These are phyloP conservation scores for Dendrocalamus sinicus DNA, from an alignment of 176 grass and related monocot species.

Conservation along the genomic window DNA sequence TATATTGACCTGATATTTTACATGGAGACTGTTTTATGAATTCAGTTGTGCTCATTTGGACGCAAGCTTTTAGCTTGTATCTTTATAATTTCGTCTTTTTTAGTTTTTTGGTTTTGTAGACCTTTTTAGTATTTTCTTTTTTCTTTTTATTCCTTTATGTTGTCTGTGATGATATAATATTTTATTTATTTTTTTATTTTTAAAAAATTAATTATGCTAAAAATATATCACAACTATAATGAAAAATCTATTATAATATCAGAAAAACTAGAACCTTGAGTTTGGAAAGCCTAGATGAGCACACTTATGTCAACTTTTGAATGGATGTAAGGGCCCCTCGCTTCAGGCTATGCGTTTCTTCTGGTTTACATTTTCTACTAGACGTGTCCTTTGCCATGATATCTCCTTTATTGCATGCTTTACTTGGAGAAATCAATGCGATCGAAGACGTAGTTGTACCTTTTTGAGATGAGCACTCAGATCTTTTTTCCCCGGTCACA, in stretches of 20 bases:
- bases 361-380: neutral
- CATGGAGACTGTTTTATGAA: neutral
- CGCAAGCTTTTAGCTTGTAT: no score
- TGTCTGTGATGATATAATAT: no score
- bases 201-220: no score
- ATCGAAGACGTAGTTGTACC: neutral
- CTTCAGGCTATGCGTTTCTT: neutral
- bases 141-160: no score
- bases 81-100: no score
- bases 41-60: neutral
- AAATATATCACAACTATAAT: no score
- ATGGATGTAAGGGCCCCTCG: neutral
- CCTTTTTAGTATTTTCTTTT: no score
- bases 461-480: neutral
- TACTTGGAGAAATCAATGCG: neutral
- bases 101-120: no score
- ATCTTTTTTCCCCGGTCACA: neutral
- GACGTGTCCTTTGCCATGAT: conserved; percentile 4
- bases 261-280: no score
- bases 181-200: no score
- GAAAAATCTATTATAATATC: no score
- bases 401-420: conserved; percentile 9
- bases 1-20: neutral
- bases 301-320: neutral
- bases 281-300: no score